A percentile compares a stretch with the other conserved stretches of the same genome.
phyloP scores from a whole-genome alignment of 2,329 filamentous ascomycete genomes.

The Aspergillus flavus region DNA sequence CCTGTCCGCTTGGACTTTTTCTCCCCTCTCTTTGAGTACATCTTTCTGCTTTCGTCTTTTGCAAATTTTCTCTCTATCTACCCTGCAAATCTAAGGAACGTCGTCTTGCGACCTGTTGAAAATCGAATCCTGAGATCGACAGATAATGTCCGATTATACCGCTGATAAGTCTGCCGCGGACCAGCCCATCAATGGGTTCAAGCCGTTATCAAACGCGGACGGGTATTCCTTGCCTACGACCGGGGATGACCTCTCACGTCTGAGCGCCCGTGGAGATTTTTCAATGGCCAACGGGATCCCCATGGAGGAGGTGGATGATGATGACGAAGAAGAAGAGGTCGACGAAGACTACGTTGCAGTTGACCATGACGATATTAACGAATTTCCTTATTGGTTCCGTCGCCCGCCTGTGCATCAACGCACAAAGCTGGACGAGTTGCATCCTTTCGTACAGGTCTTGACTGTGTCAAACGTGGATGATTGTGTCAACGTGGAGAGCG shows the following conservation, averaged over 20 bases:
- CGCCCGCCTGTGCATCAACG: constrained; percentile 40
- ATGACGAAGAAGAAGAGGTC: constrained; percentile 36
- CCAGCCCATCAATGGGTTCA: constrained; percentile 31
- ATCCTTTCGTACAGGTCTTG: constrained; percentile 74
- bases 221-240: constrained; percentile 31
- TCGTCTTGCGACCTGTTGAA: not conserved
- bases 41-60: not conserved
- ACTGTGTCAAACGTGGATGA: constrained; percentile 56
- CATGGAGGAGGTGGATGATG: constrained; percentile 29
- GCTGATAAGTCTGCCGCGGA: constrained; percentile 29
- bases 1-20: not conserved
- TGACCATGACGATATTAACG: constrained; percentile 44
- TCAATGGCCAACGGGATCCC: constrained; percentile 34
- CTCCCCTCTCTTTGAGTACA: not conserved
- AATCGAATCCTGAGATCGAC: not conserved
- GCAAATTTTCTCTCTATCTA: constrained; percentile 1
- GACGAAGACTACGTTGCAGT: constrained; percentile 47
- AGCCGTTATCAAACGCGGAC: constrained; percentile 35
- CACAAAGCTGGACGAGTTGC: constrained; percentile 58
- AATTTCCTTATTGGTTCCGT: constrained; percentile 46
- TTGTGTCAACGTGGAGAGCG: constrained; percentile 61
- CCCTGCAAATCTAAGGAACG: not conserved
- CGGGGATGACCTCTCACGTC: constrained; percentile 31
- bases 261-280: constrained; percentile 30
- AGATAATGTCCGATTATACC: constrained; percentile 32